These are phyloP conservation scores for Corallochytrium limacisporum DNA, from an alignment of 78 protist genomes.

Conservation along the genomic window DNA sequence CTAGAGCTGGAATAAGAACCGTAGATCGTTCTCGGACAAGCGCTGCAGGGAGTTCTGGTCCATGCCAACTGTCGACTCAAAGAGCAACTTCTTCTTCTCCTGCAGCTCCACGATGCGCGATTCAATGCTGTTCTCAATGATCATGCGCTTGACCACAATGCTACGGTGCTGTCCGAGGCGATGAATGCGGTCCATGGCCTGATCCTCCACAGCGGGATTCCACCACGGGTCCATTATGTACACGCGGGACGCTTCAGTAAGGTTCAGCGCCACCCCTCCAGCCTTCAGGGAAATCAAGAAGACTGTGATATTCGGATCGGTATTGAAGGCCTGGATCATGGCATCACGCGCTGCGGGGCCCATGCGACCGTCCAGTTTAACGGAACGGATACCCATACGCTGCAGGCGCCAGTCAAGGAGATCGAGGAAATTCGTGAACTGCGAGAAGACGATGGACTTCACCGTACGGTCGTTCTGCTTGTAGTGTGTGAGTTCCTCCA, in stretches of 20 bases:
- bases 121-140: slow-evolving; percentile 45
- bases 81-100: slow-evolving; percentile 28
- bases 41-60: background rate
- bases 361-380: slow-evolving; percentile 42
- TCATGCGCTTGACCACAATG: slow-evolving; percentile 33
- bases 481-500: slow-evolving; percentile 30
- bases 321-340: slow-evolving; percentile 16
- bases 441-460: slow-evolving; percentile 42
- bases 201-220: slow-evolving; percentile 31
- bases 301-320: slow-evolving; percentile 8
- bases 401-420: slow-evolving; percentile 27
- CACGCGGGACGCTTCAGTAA: slow-evolving; percentile 26
- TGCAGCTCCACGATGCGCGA: slow-evolving; percentile 50
- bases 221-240: slow-evolving; percentile 39
- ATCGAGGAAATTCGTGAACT: slow-evolving; percentile 20
- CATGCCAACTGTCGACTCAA: slow-evolving; percentile 14
- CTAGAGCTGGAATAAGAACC: slow-evolving; percentile 14
- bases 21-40: slow-evolving; percentile 12
- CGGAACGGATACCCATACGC: background rate
- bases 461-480: slow-evolving; percentile 1
- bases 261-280: slow-evolving; percentile 55
- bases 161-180: slow-evolving; percentile 57
- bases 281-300: slow-evolving; percentile 35
- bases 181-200: slow-evolving; percentile 56
- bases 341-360: background rate